A percentile compares a stretch with the other conserved stretches of the same genome.
Evolutionary conservation across 2,329 filamentous ascomycete species (phyloP).

Genomic region (Aspergillus brunneoviolaceus): DNA sequence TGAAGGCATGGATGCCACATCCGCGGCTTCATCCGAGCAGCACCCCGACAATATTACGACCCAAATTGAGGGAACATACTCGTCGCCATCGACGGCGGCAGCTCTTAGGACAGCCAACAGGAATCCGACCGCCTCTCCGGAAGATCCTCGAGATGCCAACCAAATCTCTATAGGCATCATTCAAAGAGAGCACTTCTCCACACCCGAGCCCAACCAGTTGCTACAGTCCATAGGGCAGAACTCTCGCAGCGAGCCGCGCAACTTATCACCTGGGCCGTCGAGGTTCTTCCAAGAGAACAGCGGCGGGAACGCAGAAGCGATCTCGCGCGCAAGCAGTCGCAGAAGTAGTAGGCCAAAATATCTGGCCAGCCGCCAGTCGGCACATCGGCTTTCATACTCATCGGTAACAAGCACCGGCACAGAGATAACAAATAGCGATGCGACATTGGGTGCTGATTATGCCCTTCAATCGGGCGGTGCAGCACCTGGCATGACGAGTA

Average conservation of each 20-base stretch:
- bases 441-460: conserved; percentile 74
- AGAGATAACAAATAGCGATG: conserved; percentile 67
- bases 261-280: conserved; percentile 27
- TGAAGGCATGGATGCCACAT: conserved; percentile 22
- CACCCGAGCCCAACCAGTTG: conserved; percentile 24
- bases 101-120: conserved; percentile 42
- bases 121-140: conserved; percentile 34
- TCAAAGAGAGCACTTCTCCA: conserved; percentile 19
- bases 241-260: conserved; percentile 27
- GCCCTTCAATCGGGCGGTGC: conserved; percentile 80
- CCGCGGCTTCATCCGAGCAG: conserved; percentile 19
- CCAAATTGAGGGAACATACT: conserved; percentile 41
- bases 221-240: conserved; percentile 29
- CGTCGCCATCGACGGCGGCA: conserved; percentile 47
- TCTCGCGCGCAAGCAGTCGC: conserved; percentile 26
- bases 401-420: conserved; percentile 56
- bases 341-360: conserved; percentile 54
- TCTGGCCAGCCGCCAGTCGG: conserved; percentile 55
- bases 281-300: conserved; percentile 30
- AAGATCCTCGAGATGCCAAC: conserved; percentile 21
- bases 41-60: conserved; percentile 36
- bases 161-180: conserved; percentile 24
- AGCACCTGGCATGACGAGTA: conserved; percentile 48
- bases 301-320: conserved; percentile 23
- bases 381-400: conserved; percentile 59